Base-by-base conservation (phyloP, 2,329 filamentous ascomycete species). In the Fusarium bactridioides region DNA sequence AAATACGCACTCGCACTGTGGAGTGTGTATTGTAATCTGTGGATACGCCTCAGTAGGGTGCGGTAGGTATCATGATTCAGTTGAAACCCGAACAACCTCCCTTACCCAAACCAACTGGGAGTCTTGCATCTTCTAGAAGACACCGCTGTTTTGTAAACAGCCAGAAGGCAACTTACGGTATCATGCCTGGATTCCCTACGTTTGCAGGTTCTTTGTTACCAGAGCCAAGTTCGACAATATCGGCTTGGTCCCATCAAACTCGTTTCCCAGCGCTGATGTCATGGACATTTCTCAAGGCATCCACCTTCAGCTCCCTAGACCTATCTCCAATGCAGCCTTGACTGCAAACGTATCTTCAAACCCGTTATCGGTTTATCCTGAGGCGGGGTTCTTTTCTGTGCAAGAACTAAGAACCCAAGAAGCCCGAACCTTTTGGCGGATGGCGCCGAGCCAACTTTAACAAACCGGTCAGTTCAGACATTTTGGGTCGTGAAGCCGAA, bases 1-100 rank as follows among this genome's bases (percentile, higher is more conserved):
- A 45, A 48, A 45, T 47, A 45, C 61, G 62, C 66, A 61, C 70
- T 73, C 70, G 62, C 70, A 73, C 70, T 73, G 70, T 73, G 70
- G 33, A 50, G 43, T 55, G 70, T 60, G 16, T 48, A 11, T 65
- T 61, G 69, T 72, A 71, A 71, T 68, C 43, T 58, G 58, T 67
- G 60, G 58, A 48, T 48, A 67, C 62, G 23, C 41, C 29, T 67
- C 45, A 48, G 37, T 67, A 37, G 68, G 70, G 55, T 72, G 64
- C 55, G 45, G 50, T 66, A 72, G 45, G 50, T 66, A 72, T 67
- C 69, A 67, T 62, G 70, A 70, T 69, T 72, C 51, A 70, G 70
- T 70, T 45, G 53, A 61, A 66, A 51, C 53, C 61, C 27, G 27
- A 45, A 66, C 56, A 61, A 23, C 50, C 29, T 23, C 31, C 29